Evolutionary conservation across 2,329 filamentous ascomycete species (phyloP).

Genomic region (Claviceps spartinae): DNA sequence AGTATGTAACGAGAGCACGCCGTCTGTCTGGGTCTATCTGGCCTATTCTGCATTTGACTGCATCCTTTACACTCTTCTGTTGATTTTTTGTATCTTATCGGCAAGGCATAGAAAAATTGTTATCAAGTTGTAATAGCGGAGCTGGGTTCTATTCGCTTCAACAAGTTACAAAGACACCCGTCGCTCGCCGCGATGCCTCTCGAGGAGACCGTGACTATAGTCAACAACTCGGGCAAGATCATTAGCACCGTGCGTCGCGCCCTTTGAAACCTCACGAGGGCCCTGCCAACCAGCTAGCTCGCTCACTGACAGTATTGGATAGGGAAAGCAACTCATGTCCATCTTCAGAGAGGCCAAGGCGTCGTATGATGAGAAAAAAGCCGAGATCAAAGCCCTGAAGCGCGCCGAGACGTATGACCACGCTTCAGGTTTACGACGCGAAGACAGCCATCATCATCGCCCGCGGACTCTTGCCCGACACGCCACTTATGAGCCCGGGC

Average conservation of each 20-base stretch:
- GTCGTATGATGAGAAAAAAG: constrained; percentile 79
- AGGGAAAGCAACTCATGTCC: constrained; percentile 82
- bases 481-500: constrained; percentile 8
- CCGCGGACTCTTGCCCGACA: constrained; percentile 1
- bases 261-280: background rate
- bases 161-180: no score
- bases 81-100: no score
- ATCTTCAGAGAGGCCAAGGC: constrained; percentile 88
- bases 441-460: background rate
- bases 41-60: no score
- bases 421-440: constrained; percentile 7
- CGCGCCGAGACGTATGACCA: constrained; percentile 46
- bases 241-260: constrained; percentile 61
- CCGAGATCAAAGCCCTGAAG: constrained; percentile 55
- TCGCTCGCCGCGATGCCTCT: constrained; percentile 20
- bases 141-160: background rate
- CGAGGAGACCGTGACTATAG: constrained; percentile 69
- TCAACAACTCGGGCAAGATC: constrained; percentile 83
- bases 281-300: background rate
- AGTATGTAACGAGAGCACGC: no score
- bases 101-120: no score
- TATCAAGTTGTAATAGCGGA: background rate
- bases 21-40: no score
- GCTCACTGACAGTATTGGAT: constrained; percentile 1
- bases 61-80: no score